Base-by-base conservation (phyloP, 2,329 filamentous ascomycete genomes). In the Pseudocercospora musae region DNA sequence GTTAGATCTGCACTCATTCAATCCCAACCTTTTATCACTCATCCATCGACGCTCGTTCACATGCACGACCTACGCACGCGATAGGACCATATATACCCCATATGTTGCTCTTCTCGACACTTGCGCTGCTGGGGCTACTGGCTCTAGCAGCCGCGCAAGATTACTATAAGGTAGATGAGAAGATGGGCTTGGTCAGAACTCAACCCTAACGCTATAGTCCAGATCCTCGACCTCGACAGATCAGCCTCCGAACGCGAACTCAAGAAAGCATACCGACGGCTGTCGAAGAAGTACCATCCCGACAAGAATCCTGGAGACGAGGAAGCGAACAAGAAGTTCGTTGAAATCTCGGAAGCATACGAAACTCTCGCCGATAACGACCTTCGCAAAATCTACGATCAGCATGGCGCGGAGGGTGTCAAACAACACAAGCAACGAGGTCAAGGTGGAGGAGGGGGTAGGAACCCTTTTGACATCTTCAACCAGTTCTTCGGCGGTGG, bases 401-500 rank as follows among this genome's bases (percentile, higher is more conserved):
- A 92, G 73, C 90, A 96, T 75, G 95, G 95, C 63, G 90, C 96
- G 74, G 94, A 98, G 56, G 95, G 92, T 23, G 82, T 98, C 56
- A 87, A 95, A 73, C 89, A 95, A 74, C 91, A 90, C 71, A 85
- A 91, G 72, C 87, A 90, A 71, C 89, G 91, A 50, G 85, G 87
- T 37, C 85, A 86, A 55, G 83, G 84, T 9, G 83, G 83, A 48
- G 81, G 79, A 8, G 73, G 75, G 5, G 82, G 85, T 62, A 89
- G 94, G 75, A 93, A 99, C 74, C 93, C 95, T 20, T 98, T 98
- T 75, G 95, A 99, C 77, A 82, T 99, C 46, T 99, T 99, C 83
- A 92, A 88, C 59, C 89, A 92, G 69, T 98, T 99, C 85, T 99
- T 99, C 74, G 95, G 95, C 66, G 94, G 94, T 21, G 89, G 86